Evolutionary conservation across 257 asterid species (phyloP).

Genomic region (Agastache rugosa): DNA sequence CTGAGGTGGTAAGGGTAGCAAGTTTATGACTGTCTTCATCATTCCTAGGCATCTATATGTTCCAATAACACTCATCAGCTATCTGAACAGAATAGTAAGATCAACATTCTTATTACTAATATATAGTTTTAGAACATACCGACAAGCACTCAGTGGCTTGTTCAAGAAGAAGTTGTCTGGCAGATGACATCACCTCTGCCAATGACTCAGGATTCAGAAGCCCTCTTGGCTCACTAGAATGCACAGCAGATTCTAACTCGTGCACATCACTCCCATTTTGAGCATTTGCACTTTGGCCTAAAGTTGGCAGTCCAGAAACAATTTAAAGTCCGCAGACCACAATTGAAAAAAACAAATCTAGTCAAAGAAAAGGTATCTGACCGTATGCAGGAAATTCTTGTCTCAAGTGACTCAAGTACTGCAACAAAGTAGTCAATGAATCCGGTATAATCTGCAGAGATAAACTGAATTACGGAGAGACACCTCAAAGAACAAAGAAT

Average conservation of each 20-base stretch:
- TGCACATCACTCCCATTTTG: constrained; percentile 53
- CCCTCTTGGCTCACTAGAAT: constrained; percentile 59
- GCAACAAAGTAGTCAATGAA: constrained; percentile 82
- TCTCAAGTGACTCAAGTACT: constrained; percentile 71
- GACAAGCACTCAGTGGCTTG: constrained; percentile 75
- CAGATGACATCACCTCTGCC: constrained; percentile 70
- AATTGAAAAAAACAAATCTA: constrained; percentile 4
- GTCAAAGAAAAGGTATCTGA: constrained; percentile 43
- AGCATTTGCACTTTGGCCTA: constrained; percentile 52
- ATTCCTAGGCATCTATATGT: constrained; percentile 7
- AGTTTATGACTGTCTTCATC: constrained; percentile 4
- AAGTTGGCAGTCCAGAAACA: constrained; percentile 46
- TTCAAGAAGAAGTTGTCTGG: constrained; percentile 66
- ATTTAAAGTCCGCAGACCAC: background rate
- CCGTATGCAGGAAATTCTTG: constrained; percentile 74
- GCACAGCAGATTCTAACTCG: constrained; percentile 43
- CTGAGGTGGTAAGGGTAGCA: constrained; percentile 14
- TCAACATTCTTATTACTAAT: background rate
- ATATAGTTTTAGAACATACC: constrained; percentile 57
- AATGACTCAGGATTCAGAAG: constrained; percentile 85
- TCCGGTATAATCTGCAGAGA: constrained; percentile 70
- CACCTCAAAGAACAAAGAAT: constrained; percentile 27
- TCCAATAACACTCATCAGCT: constrained; percentile 15
- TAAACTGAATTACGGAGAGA: constrained; percentile 22
- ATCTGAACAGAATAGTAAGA: constrained; percentile 4